These are phyloP conservation scores for Sisymbrium altissimum DNA, from an alignment of 345 rosid genomes.

Conservation along the genomic window DNA sequence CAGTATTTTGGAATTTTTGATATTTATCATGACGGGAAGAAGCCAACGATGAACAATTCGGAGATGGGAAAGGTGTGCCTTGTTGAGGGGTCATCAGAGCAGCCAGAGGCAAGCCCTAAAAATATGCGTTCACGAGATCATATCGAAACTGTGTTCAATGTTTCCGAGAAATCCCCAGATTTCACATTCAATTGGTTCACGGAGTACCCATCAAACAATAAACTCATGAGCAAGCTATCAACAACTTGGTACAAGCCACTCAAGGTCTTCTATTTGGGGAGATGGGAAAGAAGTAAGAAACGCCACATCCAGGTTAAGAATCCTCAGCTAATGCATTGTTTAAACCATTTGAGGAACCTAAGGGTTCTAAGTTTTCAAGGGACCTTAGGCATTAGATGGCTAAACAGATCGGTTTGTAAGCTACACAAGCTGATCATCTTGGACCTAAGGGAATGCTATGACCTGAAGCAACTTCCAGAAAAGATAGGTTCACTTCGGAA, in stretches of 20 bases:
- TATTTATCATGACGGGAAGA: conserved; percentile 2
- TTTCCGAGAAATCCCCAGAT: conserved; percentile 38
- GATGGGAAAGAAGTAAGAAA: conserved; percentile 33
- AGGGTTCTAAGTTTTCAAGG: conserved; percentile 47
- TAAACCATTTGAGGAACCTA: conserved; percentile 25
- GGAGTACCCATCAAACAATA: background rate
- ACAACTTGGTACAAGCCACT: conserved; percentile 5
- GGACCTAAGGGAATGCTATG: conserved; percentile 50
- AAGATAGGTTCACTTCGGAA: conserved; percentile 35
- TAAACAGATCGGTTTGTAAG: conserved; percentile 19
- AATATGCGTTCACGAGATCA: background rate
- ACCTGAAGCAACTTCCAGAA: conserved; percentile 38
- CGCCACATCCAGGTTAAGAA: conserved; percentile 32
- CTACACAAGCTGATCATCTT: conserved; percentile 35
- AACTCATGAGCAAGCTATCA: background rate
- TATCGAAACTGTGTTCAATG: conserved; percentile 39
- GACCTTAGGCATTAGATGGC: conserved; percentile 34
- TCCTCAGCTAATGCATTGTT: conserved; percentile 8
- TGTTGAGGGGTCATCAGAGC: conserved; percentile 11
- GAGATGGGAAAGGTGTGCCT: conserved; percentile 36
- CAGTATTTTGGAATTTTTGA: conserved; percentile 7
- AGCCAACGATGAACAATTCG: conserved; percentile 15
- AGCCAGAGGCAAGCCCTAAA: background rate
- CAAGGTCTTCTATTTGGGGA: conserved; percentile 40
- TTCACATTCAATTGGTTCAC: conserved; percentile 31